Percentiles rank a stretch among this genome's conserved stretches.
These are phyloP conservation scores for Sonneratia alba DNA, from an alignment of 345 rosid genomes.

Conservation along the genomic window DNA sequence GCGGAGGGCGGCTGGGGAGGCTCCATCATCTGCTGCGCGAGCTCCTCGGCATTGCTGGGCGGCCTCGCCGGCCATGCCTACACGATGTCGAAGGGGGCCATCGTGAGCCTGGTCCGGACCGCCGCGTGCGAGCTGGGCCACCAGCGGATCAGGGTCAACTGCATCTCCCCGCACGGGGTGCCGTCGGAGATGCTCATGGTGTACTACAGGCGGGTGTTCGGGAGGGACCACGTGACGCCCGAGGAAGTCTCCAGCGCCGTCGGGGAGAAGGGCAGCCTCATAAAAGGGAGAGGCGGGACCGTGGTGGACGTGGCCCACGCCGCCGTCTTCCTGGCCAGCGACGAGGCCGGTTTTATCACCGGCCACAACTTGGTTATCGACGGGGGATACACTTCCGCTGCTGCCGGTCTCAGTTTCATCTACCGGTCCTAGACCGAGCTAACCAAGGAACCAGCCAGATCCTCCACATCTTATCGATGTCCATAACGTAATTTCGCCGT, in stretches of 20 bases:
- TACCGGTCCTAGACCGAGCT: constrained; percentile 15
- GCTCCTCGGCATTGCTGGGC: constrained; percentile 71
- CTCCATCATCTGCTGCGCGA: constrained; percentile 63
- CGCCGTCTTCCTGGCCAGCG: constrained; percentile 59
- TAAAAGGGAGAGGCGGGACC: constrained; percentile 41
- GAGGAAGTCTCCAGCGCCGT: constrained; percentile 46
- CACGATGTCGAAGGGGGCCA: constrained; percentile 58
- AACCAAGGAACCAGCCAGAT: neutral
- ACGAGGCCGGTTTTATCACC: constrained; percentile 55
- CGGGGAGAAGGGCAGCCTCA: constrained; percentile 52
- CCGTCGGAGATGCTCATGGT: constrained; percentile 71
- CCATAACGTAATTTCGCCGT: too few species aligned
- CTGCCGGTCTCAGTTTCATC: constrained; percentile 32
- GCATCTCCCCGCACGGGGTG: constrained; percentile 85
- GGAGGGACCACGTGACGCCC: constrained; percentile 28
- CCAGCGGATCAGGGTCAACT: constrained; percentile 65
- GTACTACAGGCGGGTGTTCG: constrained; percentile 34
- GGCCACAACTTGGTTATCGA: constrained; percentile 71
- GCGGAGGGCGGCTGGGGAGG: constrained; percentile 43
- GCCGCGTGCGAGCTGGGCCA: constrained; percentile 65
- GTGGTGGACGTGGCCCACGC: constrained; percentile 62
- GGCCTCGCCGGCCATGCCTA: constrained; percentile 74
- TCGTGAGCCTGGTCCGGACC: constrained; percentile 45
- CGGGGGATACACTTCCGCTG: constrained; percentile 69
- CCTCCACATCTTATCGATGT: too few species aligned